Base-by-base conservation (phyloP, 1,284 basidiomycete species). In the Boletus hoseneyae region DNA sequence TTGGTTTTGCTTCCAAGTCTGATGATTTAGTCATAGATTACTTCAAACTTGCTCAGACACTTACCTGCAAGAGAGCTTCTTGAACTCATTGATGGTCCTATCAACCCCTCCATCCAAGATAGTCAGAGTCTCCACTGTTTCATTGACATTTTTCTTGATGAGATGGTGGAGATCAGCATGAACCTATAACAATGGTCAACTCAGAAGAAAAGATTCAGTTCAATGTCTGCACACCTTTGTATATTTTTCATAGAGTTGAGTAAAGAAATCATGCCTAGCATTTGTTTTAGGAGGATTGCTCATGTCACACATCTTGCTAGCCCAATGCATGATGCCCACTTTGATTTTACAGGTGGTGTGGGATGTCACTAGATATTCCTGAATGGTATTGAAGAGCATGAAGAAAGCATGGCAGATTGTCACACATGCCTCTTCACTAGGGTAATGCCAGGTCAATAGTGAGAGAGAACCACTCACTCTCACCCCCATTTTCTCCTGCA, bases 361-460 rank as follows among this genome's bases (percentile, higher is more conserved):
- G 9, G 19, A 4, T 13, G 12, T 29, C 11, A 25, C 25, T n/a
- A 62, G 34, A 11, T 25, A 6, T 40, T 39, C 43, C 1, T 29
- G 25, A 5, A 61, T 12, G 1, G 29, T 25, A 1, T 53, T 19
- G 18, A 60, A 62, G 19, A 62, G 32, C 10, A 15, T 42, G 32
- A 61, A 48, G 36, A 60, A 60, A 1, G 52, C 32, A 10, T 38
- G 44, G 30, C 50, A 54, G 1, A 29, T 0, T 0, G 13, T 11
- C 7, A 4, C 5, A 19, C 55, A 60, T 0, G 0, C 27, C 5
- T 19, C 11, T 18, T 25, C 27, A 2, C n/a, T n/a, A 13, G 10
- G 29, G 12, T 11, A 12, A 11, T 11, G 10, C 10, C 5, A 3
- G 13, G 49, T 53, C 34, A 62, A 21, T 18, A 60, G n/a, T n/a